Evolutionary conservation across 352 stramenopile species (phyloP).

Genomic region (Lagenidium sp.): DNA sequence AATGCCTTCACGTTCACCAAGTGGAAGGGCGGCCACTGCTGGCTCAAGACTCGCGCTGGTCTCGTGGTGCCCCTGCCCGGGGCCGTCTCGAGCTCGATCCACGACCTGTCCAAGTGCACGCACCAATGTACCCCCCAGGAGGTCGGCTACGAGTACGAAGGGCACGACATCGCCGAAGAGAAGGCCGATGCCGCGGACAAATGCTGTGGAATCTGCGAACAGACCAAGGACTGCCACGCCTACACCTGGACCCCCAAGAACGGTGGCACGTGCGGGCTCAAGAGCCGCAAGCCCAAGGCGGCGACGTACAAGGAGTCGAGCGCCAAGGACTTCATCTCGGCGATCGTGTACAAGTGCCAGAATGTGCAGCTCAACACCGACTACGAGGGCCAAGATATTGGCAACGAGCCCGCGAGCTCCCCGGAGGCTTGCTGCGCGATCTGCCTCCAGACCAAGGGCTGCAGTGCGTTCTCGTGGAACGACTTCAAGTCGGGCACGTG

Average conservation of each 20-base stretch:
- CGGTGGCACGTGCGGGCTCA: constrained; percentile 17
- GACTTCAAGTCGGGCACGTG: constrained; percentile 23
- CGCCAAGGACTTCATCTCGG: constrained; percentile 5
- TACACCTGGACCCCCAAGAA: constrained; percentile 17
- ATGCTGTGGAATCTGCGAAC: constrained; percentile 16
- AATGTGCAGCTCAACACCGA: constrained; percentile 15
- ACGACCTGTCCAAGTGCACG: constrained; percentile 18
- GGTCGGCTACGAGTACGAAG: constrained; percentile 15
- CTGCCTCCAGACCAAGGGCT: constrained; percentile 16
- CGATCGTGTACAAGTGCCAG: constrained; percentile 25
- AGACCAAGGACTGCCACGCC: constrained; percentile 10
- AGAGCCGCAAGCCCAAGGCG: constrained; percentile 13
- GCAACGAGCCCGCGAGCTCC: constrained; percentile 6
- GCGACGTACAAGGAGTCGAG: constrained; percentile 2
- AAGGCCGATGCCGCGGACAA: constrained; percentile 2
- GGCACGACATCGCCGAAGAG: constrained; percentile 14
- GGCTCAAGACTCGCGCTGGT: constrained; percentile 20
- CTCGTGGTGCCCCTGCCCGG: constrained; percentile 9
- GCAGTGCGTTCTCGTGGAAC: constrained; percentile 20
- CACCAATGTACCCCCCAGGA: constrained; percentile 13
- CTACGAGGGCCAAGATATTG: constrained; percentile 16
- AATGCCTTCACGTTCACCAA: constrained; percentile 17
- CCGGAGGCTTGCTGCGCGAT: constrained; percentile 23
- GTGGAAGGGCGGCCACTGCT: constrained; percentile 19
- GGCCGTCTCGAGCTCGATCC: constrained; percentile 15